Conservation (phyloP, 208 protist genomes). For the Balamuthia mandrillaris region DNA sequence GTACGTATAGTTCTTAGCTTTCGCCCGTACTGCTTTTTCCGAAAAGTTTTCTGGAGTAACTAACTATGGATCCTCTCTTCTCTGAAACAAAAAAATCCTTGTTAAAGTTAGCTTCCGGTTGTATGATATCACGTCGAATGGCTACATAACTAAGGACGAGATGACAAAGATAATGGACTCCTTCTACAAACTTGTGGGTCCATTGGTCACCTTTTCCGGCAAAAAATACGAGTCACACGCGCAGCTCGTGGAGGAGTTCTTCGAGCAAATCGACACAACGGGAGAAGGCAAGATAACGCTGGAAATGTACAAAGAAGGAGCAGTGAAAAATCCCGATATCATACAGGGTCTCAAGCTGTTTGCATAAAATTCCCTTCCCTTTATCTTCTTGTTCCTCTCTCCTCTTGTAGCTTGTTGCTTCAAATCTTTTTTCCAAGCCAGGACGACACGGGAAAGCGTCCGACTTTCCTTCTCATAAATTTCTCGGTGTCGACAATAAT, state of each 20-base stretch:
- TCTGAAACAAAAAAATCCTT: neutral
- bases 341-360: conserved; percentile 57
- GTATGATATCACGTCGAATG: conserved; percentile 87
- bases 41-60: neutral
- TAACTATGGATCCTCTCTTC: neutral
- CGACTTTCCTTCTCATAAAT: too few species aligned
- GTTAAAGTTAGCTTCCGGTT: conserved; percentile 80
- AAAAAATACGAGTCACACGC: conserved; percentile 41
- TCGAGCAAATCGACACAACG: conserved; percentile 33
- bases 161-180: conserved; percentile 82
- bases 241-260: conserved; percentile 36
- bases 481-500: too few species aligned
- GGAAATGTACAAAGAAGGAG: conserved; percentile 40
- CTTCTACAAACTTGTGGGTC: conserved; percentile 78
- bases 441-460: too few species aligned
- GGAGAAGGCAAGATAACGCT: neutral
- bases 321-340: conserved; percentile 66
- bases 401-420: too few species aligned
- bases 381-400: too few species aligned
- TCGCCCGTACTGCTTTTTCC: neutral
- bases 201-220: conserved; percentile 60
- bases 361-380: neutral
- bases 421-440: too few species aligned
- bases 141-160: conserved; percentile 79
- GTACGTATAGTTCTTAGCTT: conserved; percentile 12